A percentile compares a stretch with the other conserved stretches of the same genome.
Conservation (phyloP, 257 asterid genomes). For the Lycium barbarum region DNA sequence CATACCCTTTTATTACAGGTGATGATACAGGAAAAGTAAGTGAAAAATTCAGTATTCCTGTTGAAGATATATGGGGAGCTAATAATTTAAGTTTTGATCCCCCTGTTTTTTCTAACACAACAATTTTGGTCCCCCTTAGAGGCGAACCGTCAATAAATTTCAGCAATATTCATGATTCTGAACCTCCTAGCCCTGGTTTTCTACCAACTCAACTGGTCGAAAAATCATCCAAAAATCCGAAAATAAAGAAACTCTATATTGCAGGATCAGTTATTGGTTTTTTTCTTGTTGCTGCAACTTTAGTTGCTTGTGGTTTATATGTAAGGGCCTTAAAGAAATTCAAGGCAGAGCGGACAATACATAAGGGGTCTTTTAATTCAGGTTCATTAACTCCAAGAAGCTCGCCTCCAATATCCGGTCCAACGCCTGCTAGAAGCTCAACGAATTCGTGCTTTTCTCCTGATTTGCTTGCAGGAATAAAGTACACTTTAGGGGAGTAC, state of each 20-base stretch:
- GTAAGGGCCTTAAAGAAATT: slow-evolving; percentile 49
- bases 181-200: slow-evolving; percentile 64
- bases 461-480: slow-evolving; percentile 63
- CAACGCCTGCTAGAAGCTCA: slow-evolving; percentile 49
- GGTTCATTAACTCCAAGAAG: slow-evolving; percentile 56
- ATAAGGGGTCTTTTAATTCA: slow-evolving; percentile 46
- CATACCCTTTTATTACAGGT: slow-evolving; percentile 58
- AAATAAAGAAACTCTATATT: slow-evolving; percentile 46
- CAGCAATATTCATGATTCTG: slow-evolving; percentile 36
- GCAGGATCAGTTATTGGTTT: slow-evolving; percentile 53
- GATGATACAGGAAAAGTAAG: slow-evolving; percentile 50
- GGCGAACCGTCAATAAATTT: slow-evolving; percentile 54
- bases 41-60: slow-evolving; percentile 54
- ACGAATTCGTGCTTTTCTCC: slow-evolving; percentile 70
- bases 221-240: slow-evolving; percentile 24
- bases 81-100: slow-evolving; percentile 52
- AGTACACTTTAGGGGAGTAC: slow-evolving; percentile 59
- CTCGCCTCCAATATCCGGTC: slow-evolving; percentile 50
- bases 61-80: slow-evolving; percentile 53
- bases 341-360: slow-evolving; percentile 36
- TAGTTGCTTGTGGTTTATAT: slow-evolving; percentile 52
- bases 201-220: slow-evolving; percentile 53
- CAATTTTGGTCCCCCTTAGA: slow-evolving; percentile 65
- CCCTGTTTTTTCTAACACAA: slow-evolving; percentile 64
- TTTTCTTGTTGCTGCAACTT: slow-evolving; percentile 42